A percentile compares a stretch with the other conserved stretches of the same genome.
Conservation (phyloP, 495 filamentous ascomycete species). For the Annulohypoxylon nitens region DNA sequence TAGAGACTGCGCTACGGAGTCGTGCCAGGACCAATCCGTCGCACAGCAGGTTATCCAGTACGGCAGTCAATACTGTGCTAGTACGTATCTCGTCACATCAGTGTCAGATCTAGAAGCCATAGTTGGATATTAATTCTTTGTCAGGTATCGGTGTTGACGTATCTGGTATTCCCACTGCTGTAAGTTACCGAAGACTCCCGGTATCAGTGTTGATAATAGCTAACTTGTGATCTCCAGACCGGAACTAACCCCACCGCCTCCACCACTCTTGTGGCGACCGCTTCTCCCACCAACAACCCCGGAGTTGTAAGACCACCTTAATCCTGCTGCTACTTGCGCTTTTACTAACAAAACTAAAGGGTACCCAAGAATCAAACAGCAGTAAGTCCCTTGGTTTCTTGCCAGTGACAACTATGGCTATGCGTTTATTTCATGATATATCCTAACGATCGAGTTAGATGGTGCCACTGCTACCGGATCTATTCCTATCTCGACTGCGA, state of each 20-base stretch:
- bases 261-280: conserved; percentile 39
- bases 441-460: conserved; percentile 12
- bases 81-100: conserved; percentile 26
- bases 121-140: conserved; percentile 18
- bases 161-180: conserved; percentile 43
- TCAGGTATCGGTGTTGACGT: conserved; percentile 44
- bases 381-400: conserved; percentile 23
- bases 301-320: conserved; percentile 18
- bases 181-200: conserved; percentile 24
- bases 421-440: conserved; percentile 12
- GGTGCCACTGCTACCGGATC: conserved; percentile 11
- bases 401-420: conserved; percentile 32
- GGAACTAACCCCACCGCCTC: conserved; percentile 37
- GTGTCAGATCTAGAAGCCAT: background rate
- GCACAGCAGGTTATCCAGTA: conserved; percentile 53
- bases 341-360: conserved; percentile 22
- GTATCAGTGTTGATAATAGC: background rate
- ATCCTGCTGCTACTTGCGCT: background rate
- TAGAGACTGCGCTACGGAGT: conserved; percentile 79
- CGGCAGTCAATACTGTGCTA: conserved; percentile 53
- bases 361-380: conserved; percentile 21
- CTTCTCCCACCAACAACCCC: conserved; percentile 32
- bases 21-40: conserved; percentile 64
- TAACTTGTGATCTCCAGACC: conserved; percentile 21
- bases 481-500: conserved; percentile 47